phyloP scores from a whole-genome alignment of 1,284 basidiomycete species.

The Malassezia restricta region DNA sequence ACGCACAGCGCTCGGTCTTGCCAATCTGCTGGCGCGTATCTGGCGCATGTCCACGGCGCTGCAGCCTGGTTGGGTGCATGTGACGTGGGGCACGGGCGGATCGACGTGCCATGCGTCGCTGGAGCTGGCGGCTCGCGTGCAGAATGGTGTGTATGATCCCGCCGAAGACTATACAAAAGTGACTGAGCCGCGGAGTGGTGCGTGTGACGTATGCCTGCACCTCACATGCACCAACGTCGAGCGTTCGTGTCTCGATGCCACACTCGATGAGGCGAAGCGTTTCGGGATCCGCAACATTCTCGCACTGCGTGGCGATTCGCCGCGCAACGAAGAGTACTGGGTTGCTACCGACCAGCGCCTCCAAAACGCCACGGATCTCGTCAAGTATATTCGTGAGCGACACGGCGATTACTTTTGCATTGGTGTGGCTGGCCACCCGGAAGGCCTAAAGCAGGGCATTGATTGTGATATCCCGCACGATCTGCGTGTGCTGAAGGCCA shows the following conservation, averaged over 20 bases:
- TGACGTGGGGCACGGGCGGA: slow-evolving; percentile 96
- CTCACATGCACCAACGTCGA: slow-evolving; percentile 92
- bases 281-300: slow-evolving; percentile 80
- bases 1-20: slow-evolving; percentile 78
- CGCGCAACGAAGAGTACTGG: slow-evolving; percentile 84
- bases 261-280: slow-evolving; percentile 66
- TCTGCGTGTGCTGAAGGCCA: slow-evolving; percentile 66
- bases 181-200: slow-evolving; percentile 54
- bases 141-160: slow-evolving; percentile 30
- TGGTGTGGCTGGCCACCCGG: slow-evolving; percentile 86
- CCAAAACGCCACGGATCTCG: slow-evolving; percentile 74
- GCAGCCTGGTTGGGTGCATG: slow-evolving; percentile 50
- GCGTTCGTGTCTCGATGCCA: slow-evolving; percentile 60
- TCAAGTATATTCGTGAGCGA: slow-evolving; percentile 75
- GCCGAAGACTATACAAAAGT: slow-evolving; percentile 13
- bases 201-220: slow-evolving; percentile 81
- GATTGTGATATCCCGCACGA: slow-evolving; percentile 54
- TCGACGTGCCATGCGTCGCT: slow-evolving; percentile 75
- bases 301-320: slow-evolving; percentile 75
- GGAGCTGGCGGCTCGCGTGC: slow-evolving; percentile 54
- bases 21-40: slow-evolving; percentile 46
- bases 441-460: slow-evolving; percentile 56
- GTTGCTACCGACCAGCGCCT: slow-evolving; percentile 73
- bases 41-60: slow-evolving; percentile 58
- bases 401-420: slow-evolving; percentile 79